Base-by-base conservation (phyloP, 2,329 filamentous ascomycete genomes). In the Fusarium begoniae region DNA sequence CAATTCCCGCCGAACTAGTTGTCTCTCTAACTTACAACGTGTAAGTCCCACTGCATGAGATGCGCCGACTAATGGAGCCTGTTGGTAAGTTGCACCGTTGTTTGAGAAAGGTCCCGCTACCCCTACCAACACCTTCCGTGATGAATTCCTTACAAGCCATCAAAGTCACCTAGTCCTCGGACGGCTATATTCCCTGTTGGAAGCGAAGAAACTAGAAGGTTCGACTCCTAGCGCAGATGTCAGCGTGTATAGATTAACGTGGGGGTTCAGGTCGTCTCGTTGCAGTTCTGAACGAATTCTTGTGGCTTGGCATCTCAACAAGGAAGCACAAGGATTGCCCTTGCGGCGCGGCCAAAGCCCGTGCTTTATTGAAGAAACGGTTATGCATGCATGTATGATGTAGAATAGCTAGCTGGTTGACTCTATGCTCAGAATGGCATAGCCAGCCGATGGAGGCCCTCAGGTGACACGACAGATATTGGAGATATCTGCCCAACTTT, bases 341-440 rank as follows among this genome's bases (percentile, higher is more conserved):
- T 45, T 66, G n/a, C 32, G 20, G 17, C 32, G 18, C 6, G 20
- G 32, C 32, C 18, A 7, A 41, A 11, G 38, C 28, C 28, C 20
- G 13, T 32, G 35, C 45, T 41, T 41, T 44, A 41, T 37, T 35
- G 32, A 26, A 66, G 40, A 55, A 65, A 37, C 40, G 47, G n/a
- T 13, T 12, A 50, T 66, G 26, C 18, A 57, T 66, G n/a, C 22
- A 57, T 43, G 24, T 20, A 50, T 41, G 28, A 30, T 32, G 24
- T 20, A 66, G 28, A 24, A 60, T 35, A 30, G 24, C n/a, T 45
- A n/a, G 22, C n/a, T 51, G 32, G 12, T 24, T 51, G 35, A 22
- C 35, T 41, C 40, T 62, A 48, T 26, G 22, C 54, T 68, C 63
- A 54, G 30, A 53, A 38, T 24, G 63, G 63, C 24, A 68, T 68